phyloP scores from a whole-genome alignment of 805 yeast species.

The Saturnispora mendoncae region DNA sequence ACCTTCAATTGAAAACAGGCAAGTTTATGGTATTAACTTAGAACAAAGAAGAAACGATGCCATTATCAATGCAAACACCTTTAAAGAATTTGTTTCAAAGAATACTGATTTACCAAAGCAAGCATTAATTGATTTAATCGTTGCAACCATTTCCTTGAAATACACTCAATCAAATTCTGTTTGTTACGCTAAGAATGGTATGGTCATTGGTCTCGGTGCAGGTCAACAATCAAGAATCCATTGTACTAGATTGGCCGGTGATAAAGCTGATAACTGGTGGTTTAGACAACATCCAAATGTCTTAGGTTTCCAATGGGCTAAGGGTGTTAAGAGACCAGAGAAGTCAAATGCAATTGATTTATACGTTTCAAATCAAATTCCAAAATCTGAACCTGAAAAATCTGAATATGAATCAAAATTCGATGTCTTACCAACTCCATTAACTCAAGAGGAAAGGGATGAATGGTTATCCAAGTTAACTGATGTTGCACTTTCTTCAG shows the following conservation, averaged over 20 bases:
- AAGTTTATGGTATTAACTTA: slow-evolving; percentile 90
- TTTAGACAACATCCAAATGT: slow-evolving; percentile 97
- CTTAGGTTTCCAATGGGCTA: slow-evolving; percentile 90
- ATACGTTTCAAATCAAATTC: slow-evolving; percentile 85
- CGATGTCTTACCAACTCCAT: slow-evolving; percentile 71
- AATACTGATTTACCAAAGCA: slow-evolving; percentile 85
- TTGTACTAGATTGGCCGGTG: slow-evolving; percentile 98
- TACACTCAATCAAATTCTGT: slow-evolving; percentile 98
- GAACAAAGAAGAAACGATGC: slow-evolving; percentile 98
- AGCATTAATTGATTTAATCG: slow-evolving; percentile 88
- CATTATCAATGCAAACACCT: slow-evolving; percentile 79
- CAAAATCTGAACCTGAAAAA: slow-evolving; percentile 86
- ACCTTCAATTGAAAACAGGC: slow-evolving; percentile 74
- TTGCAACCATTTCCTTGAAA: slow-evolving; percentile 94
- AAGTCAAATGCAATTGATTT: slow-evolving; percentile 96
- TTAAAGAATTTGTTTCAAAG: slow-evolving; percentile 83
- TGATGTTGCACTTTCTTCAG: slow-evolving; percentile 88
- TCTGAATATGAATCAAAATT: slow-evolving; percentile 87
- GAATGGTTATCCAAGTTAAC: slow-evolving; percentile 78
- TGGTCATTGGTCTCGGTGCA: slow-evolving; percentile 98
- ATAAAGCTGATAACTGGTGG: slow-evolving; percentile 99
- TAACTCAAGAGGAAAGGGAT: slow-evolving; percentile 71
- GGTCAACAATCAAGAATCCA: slow-evolving; percentile 99
- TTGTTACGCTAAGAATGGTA: slow-evolving; percentile 97
- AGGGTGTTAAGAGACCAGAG: slow-evolving; percentile 97